phyloP scores from a whole-genome alignment of 768 basidiomycete genomes.

The Lyophyllum semitale region DNA sequence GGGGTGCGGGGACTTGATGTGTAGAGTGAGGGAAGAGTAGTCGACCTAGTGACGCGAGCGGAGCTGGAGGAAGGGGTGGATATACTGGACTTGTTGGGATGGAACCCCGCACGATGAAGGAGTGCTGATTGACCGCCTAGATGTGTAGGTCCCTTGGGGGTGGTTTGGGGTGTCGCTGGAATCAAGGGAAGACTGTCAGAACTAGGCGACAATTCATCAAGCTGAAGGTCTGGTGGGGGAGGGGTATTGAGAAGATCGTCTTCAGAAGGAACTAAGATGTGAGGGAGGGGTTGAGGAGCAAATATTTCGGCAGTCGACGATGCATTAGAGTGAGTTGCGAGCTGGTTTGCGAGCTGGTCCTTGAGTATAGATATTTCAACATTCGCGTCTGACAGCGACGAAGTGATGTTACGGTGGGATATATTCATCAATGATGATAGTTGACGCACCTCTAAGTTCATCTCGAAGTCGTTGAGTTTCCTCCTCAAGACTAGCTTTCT shows the following conservation, averaged over 20 bases:
- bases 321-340: slow-evolving; percentile 39
- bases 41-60: slow-evolving; percentile 54
- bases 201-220: slow-evolving; percentile 55
- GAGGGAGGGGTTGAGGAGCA: slow-evolving; percentile 32
- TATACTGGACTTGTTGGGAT: slow-evolving; percentile 42
- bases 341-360: slow-evolving; percentile 50
- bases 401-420: slow-evolving; percentile 13
- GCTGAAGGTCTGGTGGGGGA: slow-evolving; percentile 61
- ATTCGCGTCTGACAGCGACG: slow-evolving; percentile 63
- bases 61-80: slow-evolving; percentile 44
- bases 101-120: slow-evolving; percentile 54
- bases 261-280: slow-evolving; percentile 37
- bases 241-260: slow-evolving; percentile 61
- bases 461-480: slow-evolving; percentile 90
- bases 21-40: slow-evolving; percentile 54
- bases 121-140: slow-evolving; percentile 46
- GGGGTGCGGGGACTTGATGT: slow-evolving; percentile 51
- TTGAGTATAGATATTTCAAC: slow-evolving; percentile 82
- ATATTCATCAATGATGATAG: neutral
- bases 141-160: slow-evolving; percentile 39
- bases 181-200: slow-evolving; percentile 39
- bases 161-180: slow-evolving; percentile 38
- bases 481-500: slow-evolving; percentile 89
- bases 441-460: slow-evolving; percentile 78
- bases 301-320: slow-evolving; percentile 25